These are phyloP conservation scores for Tylopilus sp. DNA, from an alignment of 768 basidiomycete genomes.

Conservation along the genomic window DNA sequence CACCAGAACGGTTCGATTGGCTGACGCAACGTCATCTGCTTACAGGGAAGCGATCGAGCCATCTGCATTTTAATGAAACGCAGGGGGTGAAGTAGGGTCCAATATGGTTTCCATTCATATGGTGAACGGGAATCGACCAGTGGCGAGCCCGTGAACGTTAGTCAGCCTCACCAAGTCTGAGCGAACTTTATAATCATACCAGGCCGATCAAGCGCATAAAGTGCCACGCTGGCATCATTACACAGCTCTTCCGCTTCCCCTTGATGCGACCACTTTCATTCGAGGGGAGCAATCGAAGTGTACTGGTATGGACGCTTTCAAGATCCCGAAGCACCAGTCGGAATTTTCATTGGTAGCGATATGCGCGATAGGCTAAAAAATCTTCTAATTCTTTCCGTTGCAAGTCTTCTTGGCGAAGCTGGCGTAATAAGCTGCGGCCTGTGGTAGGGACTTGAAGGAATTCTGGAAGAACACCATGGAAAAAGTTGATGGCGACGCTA, in stretches of 20 bases:
- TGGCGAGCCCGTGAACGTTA: slow-evolving; percentile 15
- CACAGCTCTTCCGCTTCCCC: slow-evolving; percentile 11
- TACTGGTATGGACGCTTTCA: slow-evolving; percentile 1
- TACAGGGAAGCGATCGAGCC: slow-evolving; percentile 9
- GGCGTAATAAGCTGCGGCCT: slow-evolving; percentile 3
- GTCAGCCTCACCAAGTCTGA: slow-evolving; percentile 18
- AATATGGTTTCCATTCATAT: slow-evolving; percentile 17
- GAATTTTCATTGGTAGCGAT: slow-evolving; percentile 2
- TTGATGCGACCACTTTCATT: slow-evolving; percentile 7
- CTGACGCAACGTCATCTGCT: slow-evolving; percentile 10
- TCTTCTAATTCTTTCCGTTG: slow-evolving; percentile 16
- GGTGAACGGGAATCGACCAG: slow-evolving; percentile 13
- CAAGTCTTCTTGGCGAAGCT: slow-evolving; percentile 4
- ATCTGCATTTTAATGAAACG: slow-evolving; percentile 21
- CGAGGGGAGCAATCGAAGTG: slow-evolving; percentile 8
- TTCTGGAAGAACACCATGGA: slow-evolving; percentile 10
- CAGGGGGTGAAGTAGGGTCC: slow-evolving; percentile 20
- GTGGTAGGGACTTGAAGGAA: slow-evolving; percentile 2
- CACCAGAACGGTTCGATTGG: slow-evolving; percentile 7
- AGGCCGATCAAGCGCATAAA: slow-evolving; percentile 12
- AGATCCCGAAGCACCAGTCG: slow-evolving; percentile 3
- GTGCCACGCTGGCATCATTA: slow-evolving; percentile 14
- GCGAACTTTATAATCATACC: slow-evolving; percentile 11
- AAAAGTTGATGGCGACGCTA: slow-evolving; percentile 6
- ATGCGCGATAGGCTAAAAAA: neutral